A percentile compares a stretch with the other conserved stretches of the same genome.
Evolutionary conservation across 768 basidiomycete species (phyloP).

Genomic region (Russula sp.): DNA sequence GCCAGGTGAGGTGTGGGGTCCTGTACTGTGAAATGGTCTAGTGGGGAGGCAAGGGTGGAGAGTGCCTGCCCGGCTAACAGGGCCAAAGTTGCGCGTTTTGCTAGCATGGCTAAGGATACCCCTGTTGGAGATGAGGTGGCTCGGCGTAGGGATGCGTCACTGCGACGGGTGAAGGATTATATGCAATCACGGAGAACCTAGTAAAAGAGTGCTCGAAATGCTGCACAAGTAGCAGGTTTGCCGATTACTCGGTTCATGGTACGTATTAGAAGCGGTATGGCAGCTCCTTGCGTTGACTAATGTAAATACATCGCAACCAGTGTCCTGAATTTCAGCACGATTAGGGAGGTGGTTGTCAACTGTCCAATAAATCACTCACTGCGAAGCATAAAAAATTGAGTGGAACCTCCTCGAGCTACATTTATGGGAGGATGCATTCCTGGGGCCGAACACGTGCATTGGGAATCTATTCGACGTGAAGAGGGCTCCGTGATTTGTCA

Average conservation of each 20-base stretch:
- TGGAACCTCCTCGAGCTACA: not conserved
- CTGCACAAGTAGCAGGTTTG: not conserved
- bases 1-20: not conserved
- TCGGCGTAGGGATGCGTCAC: not conserved
- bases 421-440: not conserved
- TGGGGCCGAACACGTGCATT: not conserved
- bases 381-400: not conserved
- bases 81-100: slow-evolving; percentile 1
- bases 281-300: not conserved
- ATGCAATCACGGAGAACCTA: not conserved
- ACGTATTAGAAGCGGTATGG: not conserved
- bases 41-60: slow-evolving; percentile 8
- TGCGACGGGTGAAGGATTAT: not conserved
- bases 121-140: not conserved
- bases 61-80: slow-evolving; percentile 2
- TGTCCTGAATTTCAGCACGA: not conserved
- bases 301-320: not conserved
- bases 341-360: not conserved
- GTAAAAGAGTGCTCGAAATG: not conserved
- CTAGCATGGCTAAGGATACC: not conserved
- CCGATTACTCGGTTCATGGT: slow-evolving; percentile 1
- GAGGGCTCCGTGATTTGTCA: not conserved
- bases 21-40: not conserved
- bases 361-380: not conserved
- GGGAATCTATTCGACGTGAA: not conserved